Conservation (phyloP, 257 asterid genomes). For the Jacaranda mimosifolia region DNA sequence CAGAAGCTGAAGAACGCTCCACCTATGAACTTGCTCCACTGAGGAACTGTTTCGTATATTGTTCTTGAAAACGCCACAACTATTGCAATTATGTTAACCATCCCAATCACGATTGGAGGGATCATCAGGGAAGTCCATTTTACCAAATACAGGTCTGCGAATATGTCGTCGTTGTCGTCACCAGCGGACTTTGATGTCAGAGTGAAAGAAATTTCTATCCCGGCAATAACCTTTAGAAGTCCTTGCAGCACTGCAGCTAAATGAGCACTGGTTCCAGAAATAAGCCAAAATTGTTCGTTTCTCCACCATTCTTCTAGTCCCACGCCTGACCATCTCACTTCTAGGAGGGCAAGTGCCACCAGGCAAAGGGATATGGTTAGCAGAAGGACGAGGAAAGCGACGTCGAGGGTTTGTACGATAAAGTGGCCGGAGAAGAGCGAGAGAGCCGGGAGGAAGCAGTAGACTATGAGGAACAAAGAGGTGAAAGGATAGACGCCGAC, state of each 20-base stretch:
- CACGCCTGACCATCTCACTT: conserved; percentile 68
- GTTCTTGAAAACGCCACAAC: conserved; percentile 62
- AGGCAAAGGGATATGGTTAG: conserved; percentile 58
- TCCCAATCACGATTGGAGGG: conserved; percentile 69
- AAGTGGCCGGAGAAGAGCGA: conserved; percentile 67
- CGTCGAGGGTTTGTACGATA: conserved; percentile 55
- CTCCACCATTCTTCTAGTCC: conserved; percentile 75
- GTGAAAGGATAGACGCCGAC: conserved; percentile 75
- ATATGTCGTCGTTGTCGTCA: conserved; percentile 60
- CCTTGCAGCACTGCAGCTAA: conserved; percentile 74
- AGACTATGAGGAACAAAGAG: conserved; percentile 60
- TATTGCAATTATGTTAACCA: conserved; percentile 62
- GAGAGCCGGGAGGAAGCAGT: conserved; percentile 74
- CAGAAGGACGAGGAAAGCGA: conserved; percentile 55
- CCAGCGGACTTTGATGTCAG: conserved; percentile 60
- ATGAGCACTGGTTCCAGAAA: conserved; percentile 69
- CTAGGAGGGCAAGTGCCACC: conserved; percentile 53
- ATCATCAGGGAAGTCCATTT: conserved; percentile 76
- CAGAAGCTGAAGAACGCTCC: conserved; percentile 74
- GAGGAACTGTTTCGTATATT: conserved; percentile 52
- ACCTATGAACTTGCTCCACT: conserved; percentile 68
- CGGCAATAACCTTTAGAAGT: conserved; percentile 65
- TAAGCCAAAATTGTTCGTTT: conserved; percentile 73
- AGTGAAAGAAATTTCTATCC: conserved; percentile 70
- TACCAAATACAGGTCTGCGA: conserved; percentile 62